Conservation (phyloP, 169 alveolate genomes). For the Plasmodium billcollinsi region DNA sequence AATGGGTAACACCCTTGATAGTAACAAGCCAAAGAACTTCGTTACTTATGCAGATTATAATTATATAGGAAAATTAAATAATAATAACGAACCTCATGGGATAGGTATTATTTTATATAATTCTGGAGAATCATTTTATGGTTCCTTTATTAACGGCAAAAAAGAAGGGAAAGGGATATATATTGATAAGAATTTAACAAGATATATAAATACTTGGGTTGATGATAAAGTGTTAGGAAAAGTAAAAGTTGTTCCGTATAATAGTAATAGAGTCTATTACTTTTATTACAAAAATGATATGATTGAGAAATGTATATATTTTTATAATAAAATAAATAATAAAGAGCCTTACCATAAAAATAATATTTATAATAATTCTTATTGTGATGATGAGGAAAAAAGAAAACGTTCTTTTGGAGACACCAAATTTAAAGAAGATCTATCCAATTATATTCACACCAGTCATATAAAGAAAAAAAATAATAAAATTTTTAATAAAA, state of each 20-base stretch:
- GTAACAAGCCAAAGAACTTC: constrained; percentile 1
- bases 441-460: too few relatives aligned
- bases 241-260: constrained; percentile 23
- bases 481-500: too few relatives aligned
- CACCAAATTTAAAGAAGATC: too few relatives aligned
- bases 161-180: constrained; percentile 50
- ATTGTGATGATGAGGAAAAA: too few relatives aligned
- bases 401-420: too few relatives aligned
- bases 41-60: constrained; percentile 6
- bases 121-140: constrained; percentile 44
- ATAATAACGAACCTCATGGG: constrained; percentile 31
- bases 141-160: constrained; percentile 39
- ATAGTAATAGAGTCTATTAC: constrained; percentile 10
- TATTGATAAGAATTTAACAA: constrained; percentile 32
- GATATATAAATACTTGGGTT: constrained; percentile 34
- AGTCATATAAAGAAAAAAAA: too few relatives aligned
- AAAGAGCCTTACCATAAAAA: neutral
- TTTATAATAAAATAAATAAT: neutral
- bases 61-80: constrained; percentile 36
- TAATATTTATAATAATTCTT: neutral
- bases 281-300: constrained; percentile 19
- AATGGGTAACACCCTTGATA: constrained; percentile 29
- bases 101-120: constrained; percentile 40
- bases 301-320: constrained; percentile 14
- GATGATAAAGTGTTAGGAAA: constrained; percentile 5